Conservation (phyloP, 495 filamentous ascomycete genomes). For the Copromyces sp. region DNA sequence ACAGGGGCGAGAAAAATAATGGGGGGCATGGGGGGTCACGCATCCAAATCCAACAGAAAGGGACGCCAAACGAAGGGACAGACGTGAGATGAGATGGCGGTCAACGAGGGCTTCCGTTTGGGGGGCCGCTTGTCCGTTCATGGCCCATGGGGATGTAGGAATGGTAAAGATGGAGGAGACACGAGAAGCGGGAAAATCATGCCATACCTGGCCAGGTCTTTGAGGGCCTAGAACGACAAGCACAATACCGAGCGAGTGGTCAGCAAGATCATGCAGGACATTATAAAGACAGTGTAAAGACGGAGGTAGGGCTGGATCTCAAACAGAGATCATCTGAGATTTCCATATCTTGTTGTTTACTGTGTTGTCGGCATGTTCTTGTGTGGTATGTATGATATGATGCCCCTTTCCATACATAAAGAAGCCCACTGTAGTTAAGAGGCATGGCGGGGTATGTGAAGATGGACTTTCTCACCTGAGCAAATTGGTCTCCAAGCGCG, state of each 20-base stretch:
- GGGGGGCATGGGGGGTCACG: neutral
- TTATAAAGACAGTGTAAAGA: neutral
- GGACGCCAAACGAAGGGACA: neutral
- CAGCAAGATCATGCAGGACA: conserved; percentile 1
- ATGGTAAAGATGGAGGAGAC: neutral
- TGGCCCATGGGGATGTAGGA: conserved; percentile 1
- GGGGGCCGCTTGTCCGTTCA: neutral
- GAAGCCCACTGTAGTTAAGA: neutral
- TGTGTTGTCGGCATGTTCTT: neutral
- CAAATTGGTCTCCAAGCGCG: neutral
- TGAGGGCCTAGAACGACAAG: conserved; percentile 30
- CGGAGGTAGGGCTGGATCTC: neutral
- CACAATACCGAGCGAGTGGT: neutral
- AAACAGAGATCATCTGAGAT: neutral
- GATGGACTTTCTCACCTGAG: neutral
- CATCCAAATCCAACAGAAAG: neutral
- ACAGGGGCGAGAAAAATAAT: neutral
- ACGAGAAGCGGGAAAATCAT: conserved; percentile 11
- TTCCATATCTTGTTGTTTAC: neutral
- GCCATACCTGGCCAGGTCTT: conserved; percentile 38
- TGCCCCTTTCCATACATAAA: no score
- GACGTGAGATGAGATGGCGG: neutral
- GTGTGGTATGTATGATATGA: neutral
- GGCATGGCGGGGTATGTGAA: neutral
- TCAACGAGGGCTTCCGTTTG: neutral